Evolutionary conservation across 192 early-diverging fungal genomes (phyloP).

Genomic region (Gonapodya sp.): DNA sequence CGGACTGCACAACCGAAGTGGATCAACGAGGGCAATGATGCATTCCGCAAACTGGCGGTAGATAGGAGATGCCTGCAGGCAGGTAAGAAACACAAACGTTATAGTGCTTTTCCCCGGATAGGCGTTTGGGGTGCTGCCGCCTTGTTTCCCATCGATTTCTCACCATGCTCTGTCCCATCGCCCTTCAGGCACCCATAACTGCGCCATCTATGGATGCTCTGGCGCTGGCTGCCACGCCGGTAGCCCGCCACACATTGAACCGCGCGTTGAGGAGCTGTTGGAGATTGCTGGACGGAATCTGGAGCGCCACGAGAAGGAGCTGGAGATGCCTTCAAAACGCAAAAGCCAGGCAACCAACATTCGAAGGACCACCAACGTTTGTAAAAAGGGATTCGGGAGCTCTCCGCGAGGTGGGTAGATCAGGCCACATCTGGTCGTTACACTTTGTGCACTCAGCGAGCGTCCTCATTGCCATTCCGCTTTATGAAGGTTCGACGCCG

Average conservation of each 20-base stretch:
- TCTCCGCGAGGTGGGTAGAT: background rate
- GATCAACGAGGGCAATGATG: background rate
- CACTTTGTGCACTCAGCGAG: background rate
- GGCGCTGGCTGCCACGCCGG: background rate
- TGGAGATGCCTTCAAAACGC: background rate
- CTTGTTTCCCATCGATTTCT: background rate
- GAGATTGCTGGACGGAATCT: slow-evolving; percentile 1
- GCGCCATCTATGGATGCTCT: background rate
- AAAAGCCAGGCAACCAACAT: background rate
- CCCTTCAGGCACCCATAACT: background rate
- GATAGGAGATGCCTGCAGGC: background rate
- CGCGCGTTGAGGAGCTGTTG: slow-evolving; percentile 1
- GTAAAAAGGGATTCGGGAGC: background rate
- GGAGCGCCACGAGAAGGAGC: slow-evolving; percentile 4
- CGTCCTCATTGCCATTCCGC: no score
- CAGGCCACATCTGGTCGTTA: background rate
- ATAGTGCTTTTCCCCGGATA: background rate
- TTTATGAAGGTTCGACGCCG: background rate
- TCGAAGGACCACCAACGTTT: background rate
- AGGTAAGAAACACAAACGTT: background rate
- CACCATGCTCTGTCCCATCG: background rate
- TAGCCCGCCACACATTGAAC: background rate
- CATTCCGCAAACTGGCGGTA: background rate
- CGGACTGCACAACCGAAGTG: slow-evolving; percentile 7
- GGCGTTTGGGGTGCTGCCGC: background rate